Conservation (phyloP, 345 rosid species). For the Eucalyptus caleyi region DNA sequence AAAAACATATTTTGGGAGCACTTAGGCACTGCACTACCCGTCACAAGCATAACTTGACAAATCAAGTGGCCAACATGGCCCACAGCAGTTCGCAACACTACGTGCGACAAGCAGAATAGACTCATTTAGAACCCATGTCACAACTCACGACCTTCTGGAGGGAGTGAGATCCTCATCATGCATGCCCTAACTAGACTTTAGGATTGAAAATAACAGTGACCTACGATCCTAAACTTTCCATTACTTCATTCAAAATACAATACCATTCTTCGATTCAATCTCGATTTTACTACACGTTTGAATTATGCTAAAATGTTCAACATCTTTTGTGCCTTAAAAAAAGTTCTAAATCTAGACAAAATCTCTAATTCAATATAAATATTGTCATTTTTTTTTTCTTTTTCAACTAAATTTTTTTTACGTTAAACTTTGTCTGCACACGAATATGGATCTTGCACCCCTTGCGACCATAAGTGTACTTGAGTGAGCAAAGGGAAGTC, state of each 20-base stretch:
- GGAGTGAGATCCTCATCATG: background rate
- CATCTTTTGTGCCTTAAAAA: background rate
- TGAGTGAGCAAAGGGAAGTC: background rate
- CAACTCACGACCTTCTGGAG: background rate
- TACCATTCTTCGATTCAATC: background rate
- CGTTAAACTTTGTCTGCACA: background rate
- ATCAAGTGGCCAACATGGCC: background rate
- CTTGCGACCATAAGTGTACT: background rate
- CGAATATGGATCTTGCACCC: background rate
- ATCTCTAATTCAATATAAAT: background rate
- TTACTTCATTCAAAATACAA: background rate
- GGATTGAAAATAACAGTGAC: background rate
- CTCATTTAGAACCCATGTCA: background rate
- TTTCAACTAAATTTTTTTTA: background rate
- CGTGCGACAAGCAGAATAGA: accelerated
- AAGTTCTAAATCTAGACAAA: background rate
- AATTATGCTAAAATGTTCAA: background rate
- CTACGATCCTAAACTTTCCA: background rate
- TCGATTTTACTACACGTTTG: background rate
- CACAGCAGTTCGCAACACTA: accelerated
- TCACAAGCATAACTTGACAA: background rate
- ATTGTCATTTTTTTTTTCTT: background rate
- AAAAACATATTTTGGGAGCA: accelerated
- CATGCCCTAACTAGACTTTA: background rate
- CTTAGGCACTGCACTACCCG: background rate